Evolutionary conservation across 2,329 filamentous ascomycete species (phyloP).

Genomic region (Penicillium sp.): DNA sequence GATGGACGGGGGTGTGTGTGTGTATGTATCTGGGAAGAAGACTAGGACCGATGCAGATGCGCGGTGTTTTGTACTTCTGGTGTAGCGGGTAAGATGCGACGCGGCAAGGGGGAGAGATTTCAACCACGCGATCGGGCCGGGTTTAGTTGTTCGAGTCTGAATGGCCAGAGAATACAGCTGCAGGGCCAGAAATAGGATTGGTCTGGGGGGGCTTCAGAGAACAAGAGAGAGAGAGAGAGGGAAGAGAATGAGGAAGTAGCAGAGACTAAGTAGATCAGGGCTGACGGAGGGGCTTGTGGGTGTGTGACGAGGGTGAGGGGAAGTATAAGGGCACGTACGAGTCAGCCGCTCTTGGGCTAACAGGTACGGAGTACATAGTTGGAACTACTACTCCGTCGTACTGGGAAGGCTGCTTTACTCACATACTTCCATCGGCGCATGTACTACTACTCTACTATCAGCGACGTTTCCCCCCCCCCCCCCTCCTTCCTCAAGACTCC

Average conservation of each 20-base stretch:
- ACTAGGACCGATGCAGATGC: slow-evolving; percentile 16
- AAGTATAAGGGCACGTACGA: slow-evolving; percentile 6
- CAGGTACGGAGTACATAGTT: background rate
- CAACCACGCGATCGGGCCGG: slow-evolving; percentile 2
- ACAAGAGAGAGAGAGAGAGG: background rate
- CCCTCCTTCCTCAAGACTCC: slow-evolving; percentile 8
- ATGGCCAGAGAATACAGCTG: background rate
- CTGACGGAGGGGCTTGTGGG: slow-evolving; percentile 2
- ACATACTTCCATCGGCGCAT: background rate
- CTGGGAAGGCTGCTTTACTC: background rate
- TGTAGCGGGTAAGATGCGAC: slow-evolving; percentile 26
- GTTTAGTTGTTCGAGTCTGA: background rate
- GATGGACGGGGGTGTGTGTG: background rate
- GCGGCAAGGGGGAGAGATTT: slow-evolving; percentile 26
- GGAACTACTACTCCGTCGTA: background rate
- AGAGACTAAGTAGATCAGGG: background rate
- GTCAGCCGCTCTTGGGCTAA: background rate
- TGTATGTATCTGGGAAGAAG: slow-evolving; percentile 14
- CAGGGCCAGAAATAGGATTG: background rate
- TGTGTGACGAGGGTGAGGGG: slow-evolving; percentile 14
- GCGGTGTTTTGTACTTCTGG: slow-evolving; percentile 15
- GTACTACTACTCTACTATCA: background rate
- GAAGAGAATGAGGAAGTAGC: background rate
- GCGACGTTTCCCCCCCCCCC: background rate
- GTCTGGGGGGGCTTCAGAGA: background rate